Conservation (phyloP, 2,329 filamentous ascomycete species). For the Dissoconium aciculare region DNA sequence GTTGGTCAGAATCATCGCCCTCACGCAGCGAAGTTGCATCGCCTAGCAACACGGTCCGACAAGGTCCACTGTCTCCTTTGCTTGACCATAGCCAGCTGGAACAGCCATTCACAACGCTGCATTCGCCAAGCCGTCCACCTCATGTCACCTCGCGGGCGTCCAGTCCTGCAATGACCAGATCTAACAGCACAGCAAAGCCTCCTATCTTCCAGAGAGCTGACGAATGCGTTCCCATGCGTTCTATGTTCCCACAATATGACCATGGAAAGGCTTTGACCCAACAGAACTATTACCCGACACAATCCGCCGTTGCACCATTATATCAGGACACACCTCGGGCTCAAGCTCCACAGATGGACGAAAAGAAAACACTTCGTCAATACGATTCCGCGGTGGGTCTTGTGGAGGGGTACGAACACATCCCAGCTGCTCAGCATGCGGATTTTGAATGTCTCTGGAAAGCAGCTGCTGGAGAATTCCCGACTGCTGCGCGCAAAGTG, state of each 20-base stretch:
- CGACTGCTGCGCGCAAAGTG: conserved; percentile 16
- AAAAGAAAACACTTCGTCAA: conserved; percentile 10
- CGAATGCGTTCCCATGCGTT: conserved; percentile 38
- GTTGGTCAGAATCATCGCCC: too few species aligned
- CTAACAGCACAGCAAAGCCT: conserved; percentile 1
- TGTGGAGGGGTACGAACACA: conserved; percentile 19
- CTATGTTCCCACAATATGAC: conserved; percentile 65
- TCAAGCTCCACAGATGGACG: conserved; percentile 28
- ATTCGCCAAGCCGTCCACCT: conserved; percentile 8
- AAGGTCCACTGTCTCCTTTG: conserved; percentile 17
- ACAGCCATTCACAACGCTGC: conserved; percentile 4
- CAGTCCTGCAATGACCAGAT: conserved; percentile 1
- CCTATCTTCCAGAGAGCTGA: conserved; percentile 3
- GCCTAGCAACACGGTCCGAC: too few species aligned
- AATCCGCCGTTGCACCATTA: conserved; percentile 42
- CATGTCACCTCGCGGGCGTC: conserved; percentile 4
- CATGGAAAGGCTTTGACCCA: conserved; percentile 49
- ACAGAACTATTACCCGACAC: conserved; percentile 54
- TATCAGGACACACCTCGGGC: conserved; percentile 24
- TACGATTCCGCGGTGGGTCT: conserved; percentile 18
- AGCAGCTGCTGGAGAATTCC: conserved; percentile 13
- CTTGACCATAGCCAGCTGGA: conserved; percentile 14
- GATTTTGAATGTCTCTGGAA: conserved; percentile 19
- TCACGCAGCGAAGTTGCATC: too few species aligned
- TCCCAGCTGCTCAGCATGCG: conserved; percentile 14